Conservation (phyloP, 495 filamentous ascomycete species). For the Tuber microsphaerosporum region DNA sequence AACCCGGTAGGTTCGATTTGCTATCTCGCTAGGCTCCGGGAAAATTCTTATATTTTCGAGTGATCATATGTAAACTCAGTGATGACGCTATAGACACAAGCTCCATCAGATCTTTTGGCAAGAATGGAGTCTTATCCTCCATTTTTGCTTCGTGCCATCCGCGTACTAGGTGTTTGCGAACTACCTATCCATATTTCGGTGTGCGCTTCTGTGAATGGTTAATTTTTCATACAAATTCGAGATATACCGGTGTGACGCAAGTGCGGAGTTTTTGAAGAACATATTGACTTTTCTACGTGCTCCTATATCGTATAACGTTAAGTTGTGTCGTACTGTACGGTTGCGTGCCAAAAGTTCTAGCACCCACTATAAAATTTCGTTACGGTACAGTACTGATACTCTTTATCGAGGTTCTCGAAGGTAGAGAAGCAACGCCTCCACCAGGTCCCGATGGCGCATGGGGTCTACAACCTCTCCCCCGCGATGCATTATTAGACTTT, state of each 20-base stretch:
- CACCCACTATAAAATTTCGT: no score
- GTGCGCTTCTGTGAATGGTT: background rate
- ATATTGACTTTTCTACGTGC: background rate
- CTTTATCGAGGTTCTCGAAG: background rate
- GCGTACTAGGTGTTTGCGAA: background rate
- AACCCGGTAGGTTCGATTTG: background rate
- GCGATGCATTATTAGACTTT: background rate
- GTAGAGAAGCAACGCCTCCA: background rate
- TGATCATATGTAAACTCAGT: slow-evolving; percentile 14
- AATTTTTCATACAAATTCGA: background rate
- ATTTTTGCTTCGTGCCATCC: background rate
- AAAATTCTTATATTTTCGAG: slow-evolving; percentile 6
- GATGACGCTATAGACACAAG: background rate
- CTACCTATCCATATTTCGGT: background rate
- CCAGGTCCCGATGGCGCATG: background rate
- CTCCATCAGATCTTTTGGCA: background rate
- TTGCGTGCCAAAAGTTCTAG: no score
- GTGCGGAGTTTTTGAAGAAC: background rate
- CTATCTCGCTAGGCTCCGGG: background rate
- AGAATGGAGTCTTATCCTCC: background rate
- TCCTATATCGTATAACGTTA: background rate
- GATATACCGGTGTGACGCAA: background rate
- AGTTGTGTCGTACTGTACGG: background rate
- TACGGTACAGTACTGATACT: no score
- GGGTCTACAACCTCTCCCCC: background rate